Base-by-base conservation (phyloP, 108 stramenopile species). In the Cyclotella baltica region DNA sequence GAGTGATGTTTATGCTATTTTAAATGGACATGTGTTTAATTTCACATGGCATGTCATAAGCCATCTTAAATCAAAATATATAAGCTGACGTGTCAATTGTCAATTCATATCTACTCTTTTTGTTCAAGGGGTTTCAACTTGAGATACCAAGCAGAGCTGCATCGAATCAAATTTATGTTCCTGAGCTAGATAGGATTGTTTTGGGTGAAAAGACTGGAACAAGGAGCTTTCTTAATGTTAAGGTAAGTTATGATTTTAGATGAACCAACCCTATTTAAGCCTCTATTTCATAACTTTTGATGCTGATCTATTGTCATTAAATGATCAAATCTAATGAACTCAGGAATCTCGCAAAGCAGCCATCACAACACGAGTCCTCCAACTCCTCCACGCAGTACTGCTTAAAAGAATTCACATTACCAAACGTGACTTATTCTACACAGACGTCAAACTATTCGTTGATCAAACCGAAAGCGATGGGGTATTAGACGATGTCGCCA, bases 371-470 rank as follows among this genome's bases (percentile, higher is more conserved):
- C 92, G 98, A 1, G 95, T 97, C 25, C 80, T 98, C 72, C 90
- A 97, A 85, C 88, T 99, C 38, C 61, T 99, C n/a, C 97, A 99
- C 74, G 88, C 93, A 11, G 95, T 99, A 23, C 64, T 98, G 40
- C 62, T 72, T 37, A 96, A 95, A 73, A 88, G 93, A 10, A 99
- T 99, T 68, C 98, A 99, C 83, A 98, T 98, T 73, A 99, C 98
- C 38, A 99, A 99, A 88, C 97, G 98, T 56, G 98, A 99, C 83
- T 86, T 99, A 64, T 99, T 99, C 83, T 99, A 98, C 80, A 97
- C 98, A 18, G 98, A 99, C 78, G 98, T 99, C 66, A 99, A 99
- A 80, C 83, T 99, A 16, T 99, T 99, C 88, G 90, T 92, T 29
- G 93, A 97, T 67, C 98, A 99, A 85, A 70, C 83, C 8, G 97